phyloP scores from a whole-genome alignment of 2,329 filamentous ascomycete species.

The Epichloe uncinata region DNA sequence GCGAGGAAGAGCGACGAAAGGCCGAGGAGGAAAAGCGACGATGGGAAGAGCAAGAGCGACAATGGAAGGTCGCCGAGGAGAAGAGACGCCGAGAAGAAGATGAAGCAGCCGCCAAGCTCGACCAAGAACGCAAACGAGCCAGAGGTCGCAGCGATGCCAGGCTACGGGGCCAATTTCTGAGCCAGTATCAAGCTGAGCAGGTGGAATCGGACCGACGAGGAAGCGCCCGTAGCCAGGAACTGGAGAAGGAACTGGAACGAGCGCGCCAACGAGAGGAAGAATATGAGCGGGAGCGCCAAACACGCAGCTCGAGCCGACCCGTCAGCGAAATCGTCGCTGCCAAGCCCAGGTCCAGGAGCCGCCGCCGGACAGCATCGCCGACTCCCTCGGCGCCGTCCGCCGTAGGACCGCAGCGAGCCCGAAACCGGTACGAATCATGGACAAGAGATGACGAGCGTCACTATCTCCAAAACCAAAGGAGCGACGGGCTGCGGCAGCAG shows the following conservation, averaged over 20 bases:
- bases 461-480: conserved; percentile 42
- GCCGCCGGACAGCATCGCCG: conserved; percentile 6
- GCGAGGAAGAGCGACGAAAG: conserved; percentile 46
- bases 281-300: conserved; percentile 44
- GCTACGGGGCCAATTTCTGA: conserved; percentile 71
- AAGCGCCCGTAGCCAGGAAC: conserved; percentile 51
- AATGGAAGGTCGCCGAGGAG: conserved; percentile 68
- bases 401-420: conserved; percentile 11
- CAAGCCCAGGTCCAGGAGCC: conserved; percentile 14
- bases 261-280: conserved; percentile 50
- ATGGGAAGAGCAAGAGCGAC: conserved; percentile 65
- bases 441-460: conserved; percentile 51
- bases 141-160: conserved; percentile 52
- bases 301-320: conserved; percentile 21
- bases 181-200: conserved; percentile 68
- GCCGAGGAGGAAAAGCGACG: conserved; percentile 55
- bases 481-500: conserved; percentile 23
- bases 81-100: conserved; percentile 57
- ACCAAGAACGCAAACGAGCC: conserved; percentile 50
- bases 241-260: conserved; percentile 59
- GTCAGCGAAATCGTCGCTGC: conserved; percentile 5
- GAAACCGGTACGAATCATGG: conserved; percentile 48
- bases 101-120: conserved; percentile 53
- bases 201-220: conserved; percentile 17
- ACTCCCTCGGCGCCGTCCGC: neutral